Evolutionary conservation across 2,329 filamentous ascomycete genomes (phyloP), one percentile per base, ranked within the genome.

Genomic region (Sclerotinia minor): DNA sequence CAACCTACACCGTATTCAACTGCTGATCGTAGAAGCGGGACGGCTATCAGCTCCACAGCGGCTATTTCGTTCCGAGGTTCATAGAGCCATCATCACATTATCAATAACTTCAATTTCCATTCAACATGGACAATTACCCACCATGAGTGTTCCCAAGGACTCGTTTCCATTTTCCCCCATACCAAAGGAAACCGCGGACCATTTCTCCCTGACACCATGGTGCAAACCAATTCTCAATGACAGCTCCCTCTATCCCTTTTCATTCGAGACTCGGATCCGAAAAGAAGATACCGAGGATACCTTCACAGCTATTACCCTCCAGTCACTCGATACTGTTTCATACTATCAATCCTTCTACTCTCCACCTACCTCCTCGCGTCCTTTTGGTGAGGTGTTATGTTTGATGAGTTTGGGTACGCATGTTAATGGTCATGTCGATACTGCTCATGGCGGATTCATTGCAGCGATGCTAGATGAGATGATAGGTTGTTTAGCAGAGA

Each of bases 371-470:
- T 49, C 69, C n/a, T 52, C 47, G 5, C 47, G 64, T 4, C 49
- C 63, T 4, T 50, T 64, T 21, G 55, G 64, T 21, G 70, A 75
- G 50, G 45, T 71, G 8, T 15, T 74, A 2, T 49, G 57, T 1
- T 44, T 75, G 17, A 13, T 75, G 6, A 70, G 75, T 15, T 76
- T 89, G 1, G 86, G 84, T 2, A 72, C 79, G 11, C 83, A 81
- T 19, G 70, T 89, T 47, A 85, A 85, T 71, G 87, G 87, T 1
- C 83, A 85, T 73, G 76, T 82, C 3, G 77, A 80, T 13, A 80
- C 85, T 3, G 78, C 80, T n/a, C 87, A 90, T 74, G 87, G 87
- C 29, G 87, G 87, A 0, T 81, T 89, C 50, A 80, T 85, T 3
- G 81, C 82, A 3, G 80, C 83, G 0, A 72, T 89, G 21, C 73